Conservation (phyloP, 768 basidiomycete genomes). For the Epithele typhae region DNA sequence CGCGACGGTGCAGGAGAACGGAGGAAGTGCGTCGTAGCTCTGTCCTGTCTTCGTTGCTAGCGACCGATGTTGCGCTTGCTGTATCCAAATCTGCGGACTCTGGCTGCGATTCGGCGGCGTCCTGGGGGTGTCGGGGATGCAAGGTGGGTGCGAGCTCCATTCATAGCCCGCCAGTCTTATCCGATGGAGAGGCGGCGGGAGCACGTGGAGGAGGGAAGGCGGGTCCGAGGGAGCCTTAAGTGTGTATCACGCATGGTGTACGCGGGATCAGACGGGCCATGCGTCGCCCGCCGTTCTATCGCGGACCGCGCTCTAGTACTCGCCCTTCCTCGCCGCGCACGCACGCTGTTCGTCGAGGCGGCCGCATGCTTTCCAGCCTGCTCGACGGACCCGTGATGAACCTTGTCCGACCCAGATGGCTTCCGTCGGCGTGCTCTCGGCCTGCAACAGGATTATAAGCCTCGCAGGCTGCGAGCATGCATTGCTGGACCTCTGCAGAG, state of each 20-base stretch:
- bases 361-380: slow-evolving; percentile 8
- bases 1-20: slow-evolving; percentile 53
- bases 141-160: too few species aligned
- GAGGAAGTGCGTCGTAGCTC: slow-evolving; percentile 39
- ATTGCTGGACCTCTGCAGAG: slow-evolving; percentile 1
- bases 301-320: slow-evolving; percentile 4
- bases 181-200: slow-evolving; percentile 6
- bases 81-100: slow-evolving; percentile 9
- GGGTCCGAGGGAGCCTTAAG: slow-evolving; percentile 1
- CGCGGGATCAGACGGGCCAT: slow-evolving; percentile 15
- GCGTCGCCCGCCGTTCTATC: slow-evolving; percentile 12
- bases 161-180: slow-evolving; percentile 16
- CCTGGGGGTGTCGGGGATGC: too few species aligned
- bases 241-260: slow-evolving; percentile 10
- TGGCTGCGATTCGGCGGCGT: not conserved
- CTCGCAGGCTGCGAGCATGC: too few species aligned
- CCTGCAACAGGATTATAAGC: too few species aligned
- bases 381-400: slow-evolving; percentile 10
- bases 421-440: not conserved
- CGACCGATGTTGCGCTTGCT: slow-evolving; percentile 1
- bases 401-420: slow-evolving; percentile 2
- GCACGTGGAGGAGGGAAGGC: not conserved
- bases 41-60: not conserved
- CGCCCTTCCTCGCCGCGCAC: slow-evolving; percentile 1
- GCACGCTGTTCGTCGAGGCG: slow-evolving; percentile 5